Evolutionary conservation across 1,284 basidiomycete genomes (phyloP), one percentile per base, ranked within the genome.

Genomic region (Malassezia japonica): DNA sequence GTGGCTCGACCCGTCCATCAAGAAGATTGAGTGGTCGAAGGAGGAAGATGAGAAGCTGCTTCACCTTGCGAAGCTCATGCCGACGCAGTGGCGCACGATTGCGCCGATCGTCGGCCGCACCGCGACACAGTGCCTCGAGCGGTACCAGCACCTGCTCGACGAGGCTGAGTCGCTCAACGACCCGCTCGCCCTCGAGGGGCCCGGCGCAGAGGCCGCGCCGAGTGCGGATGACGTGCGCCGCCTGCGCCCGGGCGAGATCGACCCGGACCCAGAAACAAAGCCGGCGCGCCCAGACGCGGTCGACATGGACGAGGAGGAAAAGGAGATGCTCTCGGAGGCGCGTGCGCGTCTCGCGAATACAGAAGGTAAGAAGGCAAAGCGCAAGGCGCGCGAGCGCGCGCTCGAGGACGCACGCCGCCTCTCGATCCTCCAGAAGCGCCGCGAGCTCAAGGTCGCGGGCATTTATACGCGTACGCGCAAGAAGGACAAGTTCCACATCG

Each of bases 261-360:
- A 99, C 74, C 91, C 94, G 1, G 91, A 99, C 76, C 94, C 94
- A 1, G 94, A 99, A 75, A 94, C 92, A 10, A 92, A 95, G 72
- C 88, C 94, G 41, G 94, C 94, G 1, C 80, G 92, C 25, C 94
- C 94, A 5, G 94, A 99, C 77, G 92, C 94, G 5, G 94, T 98
- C 67, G 94, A 99, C 76, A 99, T 99, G 94, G 94, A 99, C 74
- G 94, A 99, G 75, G 94, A 92, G 72, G 94, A 98, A 75, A 98
- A 98, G 83, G 94, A 98, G 75, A 98, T 99, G 94, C 78, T 99
- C 61, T 96, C 91, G 6, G 94, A 99, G 74, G 94, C 94, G 42
- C 84, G 94, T 64, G 94, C 94, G 8, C 84, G 94, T 77, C 79
- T 99, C 35, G 94, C 94, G 43, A 99, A 99, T 72, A 99, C 94